Evolutionary conservation across 2,329 filamentous ascomycete species (phyloP).

Genomic region (Fusarium sp.): DNA sequence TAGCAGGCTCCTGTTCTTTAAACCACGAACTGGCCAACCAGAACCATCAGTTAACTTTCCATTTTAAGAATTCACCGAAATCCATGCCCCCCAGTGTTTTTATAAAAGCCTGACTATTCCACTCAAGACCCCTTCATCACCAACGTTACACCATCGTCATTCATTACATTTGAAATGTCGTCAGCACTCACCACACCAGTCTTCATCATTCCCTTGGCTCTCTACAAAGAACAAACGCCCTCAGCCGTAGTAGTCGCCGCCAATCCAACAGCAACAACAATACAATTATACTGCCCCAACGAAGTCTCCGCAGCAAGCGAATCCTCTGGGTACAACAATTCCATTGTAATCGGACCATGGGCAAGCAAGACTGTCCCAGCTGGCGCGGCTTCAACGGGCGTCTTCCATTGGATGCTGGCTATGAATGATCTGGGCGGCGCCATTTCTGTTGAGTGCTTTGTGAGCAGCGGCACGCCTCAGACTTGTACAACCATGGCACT

Average conservation of each 20-base stretch:
- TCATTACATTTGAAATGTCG: not conserved
- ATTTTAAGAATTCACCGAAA: not conserved
- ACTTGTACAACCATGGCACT: not conserved
- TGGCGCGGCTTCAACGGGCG: not conserved
- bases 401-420: constrained; percentile 6
- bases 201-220: not conserved
- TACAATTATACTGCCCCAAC: not conserved
- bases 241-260: not conserved
- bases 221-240: not conserved
- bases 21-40: not conserved
- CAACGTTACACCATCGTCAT: not conserved
- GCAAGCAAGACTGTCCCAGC: not conserved
- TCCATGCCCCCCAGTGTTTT: not conserved
- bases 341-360: constrained; percentile 11
- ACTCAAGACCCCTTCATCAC: not conserved
- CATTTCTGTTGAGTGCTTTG: not conserved
- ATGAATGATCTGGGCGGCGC: not conserved
- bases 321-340: not conserved
- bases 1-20: too few species aligned
- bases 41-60: not conserved
- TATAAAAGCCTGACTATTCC: not conserved
- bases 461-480: not conserved
- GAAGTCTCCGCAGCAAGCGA: not conserved
- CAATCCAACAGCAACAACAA: constrained; percentile 1
- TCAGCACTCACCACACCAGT: not conserved